Percentiles rank a stretch among this genome's conserved stretches.
phyloP scores from a whole-genome alignment of 139 green algal genomes.

The Coccomyxa sp. region DNA sequence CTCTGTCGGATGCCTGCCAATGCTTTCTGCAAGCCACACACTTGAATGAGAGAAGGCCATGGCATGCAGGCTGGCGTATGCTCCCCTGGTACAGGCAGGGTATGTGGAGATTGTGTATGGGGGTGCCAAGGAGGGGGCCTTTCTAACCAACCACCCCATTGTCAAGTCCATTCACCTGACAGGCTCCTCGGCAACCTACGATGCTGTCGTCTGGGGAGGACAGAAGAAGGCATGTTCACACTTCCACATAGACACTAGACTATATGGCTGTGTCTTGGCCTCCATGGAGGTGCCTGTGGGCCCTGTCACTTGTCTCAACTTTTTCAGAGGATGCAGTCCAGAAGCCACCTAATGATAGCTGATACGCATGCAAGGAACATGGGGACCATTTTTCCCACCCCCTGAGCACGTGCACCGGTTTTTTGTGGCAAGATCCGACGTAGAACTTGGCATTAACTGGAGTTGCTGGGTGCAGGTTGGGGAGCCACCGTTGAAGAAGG shows the following conservation, averaged over 20 bases:
- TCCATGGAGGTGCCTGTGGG: too few relatives aligned
- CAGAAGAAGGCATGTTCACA: conserved; percentile 19
- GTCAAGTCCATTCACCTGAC: conserved; percentile 73
- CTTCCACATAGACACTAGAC: not conserved
- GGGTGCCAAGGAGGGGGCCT: conserved; percentile 46
- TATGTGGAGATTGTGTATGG: conserved; percentile 74
- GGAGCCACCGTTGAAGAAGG: conserved; percentile 28
- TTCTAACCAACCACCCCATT: conserved; percentile 42
- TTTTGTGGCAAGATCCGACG: too few relatives aligned
- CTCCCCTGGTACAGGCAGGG: conserved; percentile 56
- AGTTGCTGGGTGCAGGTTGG: conserved; percentile 5
- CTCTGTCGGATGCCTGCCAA: not conserved
- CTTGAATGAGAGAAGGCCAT: not conserved
- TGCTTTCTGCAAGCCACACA: not conserved
- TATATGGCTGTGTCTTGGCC: too few relatives aligned
- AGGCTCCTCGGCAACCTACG: conserved; percentile 64
- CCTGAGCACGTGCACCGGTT: too few relatives aligned
- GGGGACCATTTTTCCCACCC: too few relatives aligned
- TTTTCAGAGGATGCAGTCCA: too few relatives aligned
- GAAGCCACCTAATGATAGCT: too few relatives aligned
- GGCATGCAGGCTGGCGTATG: conserved; percentile 33
- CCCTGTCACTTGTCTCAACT: too few relatives aligned
- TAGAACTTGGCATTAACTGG: too few relatives aligned
- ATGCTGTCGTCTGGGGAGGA: conserved; percentile 73
- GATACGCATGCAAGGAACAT: too few relatives aligned